Evolutionary conservation across 495 filamentous ascomycete genomes (phyloP).

Genomic region (Cryomyces antarcticus): DNA sequence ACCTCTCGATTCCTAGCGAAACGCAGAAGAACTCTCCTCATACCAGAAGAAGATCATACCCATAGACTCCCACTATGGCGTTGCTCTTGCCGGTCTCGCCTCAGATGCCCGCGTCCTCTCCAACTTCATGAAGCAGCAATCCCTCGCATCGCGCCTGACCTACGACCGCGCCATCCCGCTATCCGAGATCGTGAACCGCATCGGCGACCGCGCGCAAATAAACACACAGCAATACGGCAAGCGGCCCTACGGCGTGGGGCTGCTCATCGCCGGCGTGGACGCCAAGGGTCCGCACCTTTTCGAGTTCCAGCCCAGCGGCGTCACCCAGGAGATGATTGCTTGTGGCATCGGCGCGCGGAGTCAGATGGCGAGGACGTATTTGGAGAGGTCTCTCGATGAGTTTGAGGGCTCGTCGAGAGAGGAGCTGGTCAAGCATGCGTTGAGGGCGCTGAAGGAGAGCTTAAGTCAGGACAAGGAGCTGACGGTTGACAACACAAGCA

Average conservation of each 20-base stretch:
- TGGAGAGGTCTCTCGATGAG: slow-evolving; percentile 74
- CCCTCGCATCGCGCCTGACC: slow-evolving; percentile 80
- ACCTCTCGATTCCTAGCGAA: slow-evolving; percentile 54
- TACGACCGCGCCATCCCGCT: slow-evolving; percentile 85
- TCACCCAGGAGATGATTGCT: slow-evolving; percentile 91
- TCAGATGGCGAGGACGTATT: slow-evolving; percentile 92
- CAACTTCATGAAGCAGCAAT: slow-evolving; percentile 99
- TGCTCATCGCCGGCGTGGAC: slow-evolving; percentile 86
- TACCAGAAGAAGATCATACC: slow-evolving; percentile 98
- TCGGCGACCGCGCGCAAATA: slow-evolving; percentile 87
- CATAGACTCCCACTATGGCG: slow-evolving; percentile 85
- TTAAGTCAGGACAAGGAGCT: slow-evolving; percentile 92
- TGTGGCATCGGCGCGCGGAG: slow-evolving; percentile 88
- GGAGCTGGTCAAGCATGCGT: slow-evolving; percentile 74
- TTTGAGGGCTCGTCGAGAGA: slow-evolving; percentile 55
- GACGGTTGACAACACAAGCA: slow-evolving; percentile 85
- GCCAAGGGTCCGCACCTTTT: slow-evolving; percentile 85
- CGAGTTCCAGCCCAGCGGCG: slow-evolving; percentile 90
- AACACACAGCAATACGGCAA: slow-evolving; percentile 97
- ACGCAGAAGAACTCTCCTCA: slow-evolving; percentile 96
- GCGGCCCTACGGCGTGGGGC: slow-evolving; percentile 87
- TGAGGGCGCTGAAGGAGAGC: slow-evolving; percentile 85
- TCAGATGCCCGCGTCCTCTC: slow-evolving; percentile 97
- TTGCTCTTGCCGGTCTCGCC: slow-evolving; percentile 90
- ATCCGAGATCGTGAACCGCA: slow-evolving; percentile 67